Evolutionary conservation across 495 filamentous ascomycete species (phyloP).

Genomic region (Neurospora sp.): DNA sequence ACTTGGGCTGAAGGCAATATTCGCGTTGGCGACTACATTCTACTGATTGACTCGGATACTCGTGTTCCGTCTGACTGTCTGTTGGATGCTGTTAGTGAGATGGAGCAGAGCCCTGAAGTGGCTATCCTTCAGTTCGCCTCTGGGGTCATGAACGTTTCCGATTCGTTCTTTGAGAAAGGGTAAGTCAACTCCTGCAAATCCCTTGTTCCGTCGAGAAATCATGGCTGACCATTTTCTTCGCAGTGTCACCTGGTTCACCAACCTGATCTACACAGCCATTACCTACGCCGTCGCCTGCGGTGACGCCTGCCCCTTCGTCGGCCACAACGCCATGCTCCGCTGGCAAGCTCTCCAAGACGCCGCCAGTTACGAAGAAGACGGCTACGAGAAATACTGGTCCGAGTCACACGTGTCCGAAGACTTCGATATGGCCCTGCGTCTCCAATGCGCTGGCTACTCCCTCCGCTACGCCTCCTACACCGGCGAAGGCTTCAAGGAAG

Average conservation of each 20-base stretch:
- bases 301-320: constrained; percentile 59
- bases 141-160: constrained; percentile 60
- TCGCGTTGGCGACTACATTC: constrained; percentile 60
- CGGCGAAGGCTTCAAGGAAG: constrained; percentile 60
- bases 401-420: constrained; percentile 65
- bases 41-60: constrained; percentile 59
- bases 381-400: constrained; percentile 61
- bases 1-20: constrained; percentile 63
- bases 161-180: constrained; percentile 51
- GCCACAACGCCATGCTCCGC: constrained; percentile 61
- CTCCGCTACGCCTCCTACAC: constrained; percentile 55
- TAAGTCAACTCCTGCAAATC: constrained; percentile 9
- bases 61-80: constrained; percentile 58
- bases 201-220: not conserved
- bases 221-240: not conserved
- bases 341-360: constrained; percentile 62
- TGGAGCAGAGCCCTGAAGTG: constrained; percentile 61
- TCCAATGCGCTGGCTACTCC: constrained; percentile 53
- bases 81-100: constrained; percentile 58
- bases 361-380: constrained; percentile 31
- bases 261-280: constrained; percentile 62
- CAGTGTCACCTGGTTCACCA: constrained; percentile 62
- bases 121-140: constrained; percentile 59
- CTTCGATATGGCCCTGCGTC: constrained; percentile 64
- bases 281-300: constrained; percentile 56